These are phyloP conservation scores for Globisporangium megalacanthum DNA, from an alignment of 352 stramenopile genomes.

Conservation along the genomic window DNA sequence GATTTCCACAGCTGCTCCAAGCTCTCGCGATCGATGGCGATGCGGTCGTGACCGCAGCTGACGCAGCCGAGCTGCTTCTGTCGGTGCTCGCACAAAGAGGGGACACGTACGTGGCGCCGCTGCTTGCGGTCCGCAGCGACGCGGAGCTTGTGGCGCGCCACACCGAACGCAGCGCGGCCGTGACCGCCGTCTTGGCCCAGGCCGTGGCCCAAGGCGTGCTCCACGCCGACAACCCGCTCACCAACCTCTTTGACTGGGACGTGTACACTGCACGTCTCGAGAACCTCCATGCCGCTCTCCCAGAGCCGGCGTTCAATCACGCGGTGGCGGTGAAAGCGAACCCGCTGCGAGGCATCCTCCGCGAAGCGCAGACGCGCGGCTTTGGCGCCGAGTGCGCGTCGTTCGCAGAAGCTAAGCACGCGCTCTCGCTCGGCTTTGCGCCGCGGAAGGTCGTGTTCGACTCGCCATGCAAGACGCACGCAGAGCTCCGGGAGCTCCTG, in stretches of 20 bases:
- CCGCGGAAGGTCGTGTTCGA: conserved; percentile 87
- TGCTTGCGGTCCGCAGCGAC: conserved; percentile 32
- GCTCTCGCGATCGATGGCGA: conserved; percentile 20
- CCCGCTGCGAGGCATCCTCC: conserved; percentile 56
- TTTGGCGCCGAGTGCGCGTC: conserved; percentile 83
- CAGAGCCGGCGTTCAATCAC: conserved; percentile 65
- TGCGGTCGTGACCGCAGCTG: conserved; percentile 7
- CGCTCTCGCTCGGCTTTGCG: conserved; percentile 63
- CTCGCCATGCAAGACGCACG: conserved; percentile 88
- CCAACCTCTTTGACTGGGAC: conserved; percentile 65
- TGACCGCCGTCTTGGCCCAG: conserved; percentile 43
- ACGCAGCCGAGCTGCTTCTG: conserved; percentile 27
- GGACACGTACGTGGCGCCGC: conserved; percentile 44
- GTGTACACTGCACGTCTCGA: conserved; percentile 49
- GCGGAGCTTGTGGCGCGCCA: conserved; percentile 24
- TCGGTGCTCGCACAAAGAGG: conserved; percentile 13
- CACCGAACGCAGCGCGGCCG: conserved; percentile 20
- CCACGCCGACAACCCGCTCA: conserved; percentile 46
- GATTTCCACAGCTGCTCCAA: conserved; percentile 18
- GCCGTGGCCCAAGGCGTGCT: conserved; percentile 43
- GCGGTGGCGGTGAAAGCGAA: conserved; percentile 82
- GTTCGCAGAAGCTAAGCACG: conserved; percentile 76
- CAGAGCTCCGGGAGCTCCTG: conserved; percentile 79
- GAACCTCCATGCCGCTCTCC: conserved; percentile 49
- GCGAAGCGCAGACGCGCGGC: conserved; percentile 34